Evolutionary conservation across 2,329 filamentous ascomycete species (phyloP), one percentile per base, ranked within the genome.

Genomic region (Karstenula rhodostoma): DNA sequence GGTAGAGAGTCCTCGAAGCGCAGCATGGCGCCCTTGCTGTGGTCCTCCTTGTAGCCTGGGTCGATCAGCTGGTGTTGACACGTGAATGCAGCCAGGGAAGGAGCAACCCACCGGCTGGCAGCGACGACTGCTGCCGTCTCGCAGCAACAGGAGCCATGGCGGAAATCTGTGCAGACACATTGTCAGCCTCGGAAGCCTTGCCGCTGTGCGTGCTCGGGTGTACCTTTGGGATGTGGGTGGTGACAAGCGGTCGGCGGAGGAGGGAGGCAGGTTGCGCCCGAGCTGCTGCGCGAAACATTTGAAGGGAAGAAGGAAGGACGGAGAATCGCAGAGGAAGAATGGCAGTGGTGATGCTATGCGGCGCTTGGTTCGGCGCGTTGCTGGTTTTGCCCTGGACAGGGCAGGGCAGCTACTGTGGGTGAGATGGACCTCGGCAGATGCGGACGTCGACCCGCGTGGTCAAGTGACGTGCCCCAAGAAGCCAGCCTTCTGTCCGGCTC

Each of bases 1-100:
- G 92, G 92, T 33, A 96, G 86, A n/a, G 91, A 94, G 40, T 94
- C 91, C 77, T 96, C 91, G 78, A 91, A 96, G 69, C 92, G 87
- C 69, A 95, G 84, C 90, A 92, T 95, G 49, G 87, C 83, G 56
- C 91, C 91, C 77, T 93, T 94, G 72, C 88, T 88, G 71, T 85
- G 84, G 79, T 95, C 91, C 81, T 95, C 92, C 72, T 85, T 87
- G 81, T 95, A 94, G 70, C 89, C 91, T 92, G 72, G 52, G 25
- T 23, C 44, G 49, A 40, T 59, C 37, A 48, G 57, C 44, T 17
- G 35, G 43, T 52, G 22, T 7, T 65, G 58, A 57, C 66, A 68
- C 61, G 63, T 68, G 58, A 62, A 66, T 25, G 51, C 22, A 19
- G 43, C 13, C 10, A 44, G 51, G 44, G 33, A 32, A 53, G 50